Evolutionary conservation across 192 early-diverging fungal genomes (phyloP), one percentile per base, ranked within the genome.

Genomic region (Gaertneriomyces semiglobifer): DNA sequence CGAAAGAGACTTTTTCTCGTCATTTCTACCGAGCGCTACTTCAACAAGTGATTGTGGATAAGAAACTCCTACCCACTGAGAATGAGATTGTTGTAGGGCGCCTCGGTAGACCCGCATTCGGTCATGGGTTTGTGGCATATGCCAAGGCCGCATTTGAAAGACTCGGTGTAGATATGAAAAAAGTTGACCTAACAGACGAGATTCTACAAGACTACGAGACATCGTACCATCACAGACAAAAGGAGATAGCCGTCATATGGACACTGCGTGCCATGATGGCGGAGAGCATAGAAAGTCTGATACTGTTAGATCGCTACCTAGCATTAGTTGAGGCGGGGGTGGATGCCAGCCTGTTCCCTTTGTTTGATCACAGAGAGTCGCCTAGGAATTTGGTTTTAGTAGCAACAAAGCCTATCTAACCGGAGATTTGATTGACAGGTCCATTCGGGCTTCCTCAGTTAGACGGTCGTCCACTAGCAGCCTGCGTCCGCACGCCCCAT

Each of bases 201-300:
- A 77, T 79, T 10, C 74, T 88, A 0, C 63, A 70, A 60, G 60
- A 59, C 6, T 68, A 74, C 7, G 70, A 80, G 14, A 42, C 70
- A 19, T 59, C 33, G 44, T 74, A 63, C 48, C 16, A 9, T 42
- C 11, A 50, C 10, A 70, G 78, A 42, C 72, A 85, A 47, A 70
- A 62, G 52, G 83, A 86, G 65, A 83, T 96, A 60, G 88, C 89
- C 3, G 81, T 87, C 11, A 82, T 88, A 19, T 96, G 93, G 92
- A 91, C 92, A 43, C 72, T 96, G 44, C 72, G 89, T 44, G 81
- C 88, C 0, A 71, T 96, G 72, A 66, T 93, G 9, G 88, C 86
- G 2, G 86, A 87, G 53, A 73, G 86, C 5, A 78, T 92, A 44
- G 93, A 96, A 65, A 84, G 86, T 50, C 75, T 93, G 69, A 81